A percentile compares a stretch with the other conserved stretches of the same genome.
phyloP scores from a whole-genome alignment of 2,329 filamentous ascomycete genomes.

The Graphium sp. region DNA sequence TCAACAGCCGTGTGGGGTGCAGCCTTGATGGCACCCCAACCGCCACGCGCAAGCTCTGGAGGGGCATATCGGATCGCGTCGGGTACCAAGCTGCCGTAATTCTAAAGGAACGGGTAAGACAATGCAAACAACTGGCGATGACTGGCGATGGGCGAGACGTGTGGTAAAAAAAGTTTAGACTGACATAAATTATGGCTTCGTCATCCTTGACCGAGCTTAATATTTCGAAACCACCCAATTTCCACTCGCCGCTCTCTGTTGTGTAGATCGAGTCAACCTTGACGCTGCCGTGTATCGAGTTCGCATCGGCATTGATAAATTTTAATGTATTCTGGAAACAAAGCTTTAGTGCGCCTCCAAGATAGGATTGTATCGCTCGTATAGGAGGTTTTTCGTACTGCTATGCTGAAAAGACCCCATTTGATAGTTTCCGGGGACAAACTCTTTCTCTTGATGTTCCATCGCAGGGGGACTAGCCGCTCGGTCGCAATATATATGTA shows the following conservation, averaged over 20 bases:
- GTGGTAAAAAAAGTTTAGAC: slow-evolving; percentile 5
- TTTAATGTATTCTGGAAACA: slow-evolving; percentile 61
- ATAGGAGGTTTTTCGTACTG: slow-evolving; percentile 48
- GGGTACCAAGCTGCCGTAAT: slow-evolving; percentile 72
- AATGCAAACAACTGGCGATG: background rate
- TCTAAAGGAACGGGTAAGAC: slow-evolving; percentile 27
- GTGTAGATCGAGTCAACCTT: slow-evolving; percentile 80
- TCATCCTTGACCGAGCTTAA: slow-evolving; percentile 93
- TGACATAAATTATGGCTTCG: slow-evolving; percentile 75
- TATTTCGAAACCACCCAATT: slow-evolving; percentile 82
- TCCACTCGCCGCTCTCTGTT: slow-evolving; percentile 96
- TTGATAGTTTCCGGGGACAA: slow-evolving; percentile 84
- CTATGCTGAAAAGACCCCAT: slow-evolving; percentile 83
- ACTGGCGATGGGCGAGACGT: background rate
- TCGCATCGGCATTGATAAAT: slow-evolving; percentile 88
- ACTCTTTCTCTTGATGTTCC: slow-evolving; percentile 80
- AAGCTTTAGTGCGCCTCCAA: too few species aligned
- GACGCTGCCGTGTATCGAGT: slow-evolving; percentile 78
- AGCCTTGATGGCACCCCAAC: slow-evolving; percentile 85
- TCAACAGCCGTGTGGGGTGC: slow-evolving; percentile 70
- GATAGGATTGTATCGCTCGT: too few species aligned
- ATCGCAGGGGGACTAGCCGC: slow-evolving; percentile 68
- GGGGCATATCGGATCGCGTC: slow-evolving; percentile 73
- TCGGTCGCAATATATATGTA: slow-evolving; percentile 96
- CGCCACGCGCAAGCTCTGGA: slow-evolving; percentile 68